These are phyloP conservation scores for Sporothrix brunneoviolacea DNA, from an alignment of 2,329 filamentous ascomycete genomes.

Conservation along the genomic window DNA sequence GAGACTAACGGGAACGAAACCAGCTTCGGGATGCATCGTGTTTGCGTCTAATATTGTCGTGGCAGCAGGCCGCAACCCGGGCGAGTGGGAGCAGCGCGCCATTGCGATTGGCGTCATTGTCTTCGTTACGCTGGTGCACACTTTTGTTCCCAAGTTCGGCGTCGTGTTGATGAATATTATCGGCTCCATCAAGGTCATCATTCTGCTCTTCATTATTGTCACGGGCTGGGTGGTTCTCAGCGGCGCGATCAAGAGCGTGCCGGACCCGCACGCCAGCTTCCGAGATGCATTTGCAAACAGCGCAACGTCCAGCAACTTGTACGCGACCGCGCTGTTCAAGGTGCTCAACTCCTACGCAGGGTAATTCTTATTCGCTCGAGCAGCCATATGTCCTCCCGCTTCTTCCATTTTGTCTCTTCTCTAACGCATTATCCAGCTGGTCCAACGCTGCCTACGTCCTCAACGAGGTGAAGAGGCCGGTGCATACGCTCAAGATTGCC, in stretches of 20 bases:
- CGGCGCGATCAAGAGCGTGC: slow-evolving; percentile 39
- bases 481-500: slow-evolving; percentile 57
- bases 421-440: no score
- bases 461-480: slow-evolving; percentile 59
- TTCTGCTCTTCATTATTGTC: slow-evolving; percentile 55
- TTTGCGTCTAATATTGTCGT: slow-evolving; percentile 39
- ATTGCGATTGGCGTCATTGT: slow-evolving; percentile 49
- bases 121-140: slow-evolving; percentile 48
- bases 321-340: slow-evolving; percentile 53
- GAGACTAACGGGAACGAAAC: no score
- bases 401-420: neutral
- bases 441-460: slow-evolving; percentile 60
- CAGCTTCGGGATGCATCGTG: slow-evolving; percentile 20
- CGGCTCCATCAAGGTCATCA: slow-evolving; percentile 53
- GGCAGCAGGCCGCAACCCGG: slow-evolving; percentile 38
- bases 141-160: slow-evolving; percentile 49
- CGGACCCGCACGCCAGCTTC: slow-evolving; percentile 49
- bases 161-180: slow-evolving; percentile 53
- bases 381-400: neutral
- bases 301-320: slow-evolving; percentile 32
- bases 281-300: slow-evolving; percentile 45
- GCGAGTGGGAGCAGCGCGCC: slow-evolving; percentile 51
- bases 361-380: slow-evolving; percentile 25
- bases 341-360: slow-evolving; percentile 53
- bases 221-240: slow-evolving; percentile 52